phyloP scores from a whole-genome alignment of 495 filamentous ascomycete genomes.

The Poronia punctata region DNA sequence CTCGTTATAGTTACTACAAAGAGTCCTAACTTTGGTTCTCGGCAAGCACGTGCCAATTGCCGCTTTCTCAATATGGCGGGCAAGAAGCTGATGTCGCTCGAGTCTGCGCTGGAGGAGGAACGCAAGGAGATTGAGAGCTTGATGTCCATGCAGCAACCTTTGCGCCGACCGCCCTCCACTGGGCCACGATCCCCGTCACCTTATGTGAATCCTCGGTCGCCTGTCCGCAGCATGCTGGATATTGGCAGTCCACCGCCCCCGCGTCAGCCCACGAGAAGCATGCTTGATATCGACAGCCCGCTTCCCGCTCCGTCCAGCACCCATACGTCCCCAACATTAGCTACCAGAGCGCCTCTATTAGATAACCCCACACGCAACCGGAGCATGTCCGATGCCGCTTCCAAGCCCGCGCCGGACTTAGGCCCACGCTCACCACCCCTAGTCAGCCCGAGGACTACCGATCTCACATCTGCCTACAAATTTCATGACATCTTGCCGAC shows the following conservation, averaged over 20 bases:
- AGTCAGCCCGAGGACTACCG: slow-evolving; percentile 21
- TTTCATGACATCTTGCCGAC: slow-evolving; percentile 46
- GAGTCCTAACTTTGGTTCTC: too few relatives aligned
- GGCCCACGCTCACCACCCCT: slow-evolving; percentile 21
- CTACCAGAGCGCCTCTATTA: slow-evolving; percentile 16
- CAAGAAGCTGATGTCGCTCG: slow-evolving; percentile 52
- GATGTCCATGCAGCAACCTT: slow-evolving; percentile 31
- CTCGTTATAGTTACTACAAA: too few relatives aligned
- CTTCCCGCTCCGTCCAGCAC: slow-evolving; percentile 24
- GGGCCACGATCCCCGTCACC: slow-evolving; percentile 40
- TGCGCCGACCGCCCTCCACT: slow-evolving; percentile 30
- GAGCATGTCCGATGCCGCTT: slow-evolving; percentile 46
- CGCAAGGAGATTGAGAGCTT: slow-evolving; percentile 60
- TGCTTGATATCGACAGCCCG: slow-evolving; percentile 48
- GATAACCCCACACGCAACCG: slow-evolving; percentile 31
- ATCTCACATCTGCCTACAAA: slow-evolving; percentile 44
- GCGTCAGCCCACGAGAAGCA: slow-evolving; percentile 47
- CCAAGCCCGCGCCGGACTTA: slow-evolving; percentile 32
- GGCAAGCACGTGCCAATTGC: too few relatives aligned
- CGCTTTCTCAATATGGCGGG: slow-evolving; percentile 14
- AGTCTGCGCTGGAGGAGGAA: slow-evolving; percentile 67
- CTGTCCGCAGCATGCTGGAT: slow-evolving; percentile 50
- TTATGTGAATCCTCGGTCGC: slow-evolving; percentile 44
- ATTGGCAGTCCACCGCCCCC: slow-evolving; percentile 32
- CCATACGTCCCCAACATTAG: slow-evolving; percentile 37